A percentile compares a stretch with the other conserved stretches of the same genome.
These are phyloP conservation scores for Thalassiosira tumida DNA, from an alignment of 352 stramenopile species.

Conservation along the genomic window DNA sequence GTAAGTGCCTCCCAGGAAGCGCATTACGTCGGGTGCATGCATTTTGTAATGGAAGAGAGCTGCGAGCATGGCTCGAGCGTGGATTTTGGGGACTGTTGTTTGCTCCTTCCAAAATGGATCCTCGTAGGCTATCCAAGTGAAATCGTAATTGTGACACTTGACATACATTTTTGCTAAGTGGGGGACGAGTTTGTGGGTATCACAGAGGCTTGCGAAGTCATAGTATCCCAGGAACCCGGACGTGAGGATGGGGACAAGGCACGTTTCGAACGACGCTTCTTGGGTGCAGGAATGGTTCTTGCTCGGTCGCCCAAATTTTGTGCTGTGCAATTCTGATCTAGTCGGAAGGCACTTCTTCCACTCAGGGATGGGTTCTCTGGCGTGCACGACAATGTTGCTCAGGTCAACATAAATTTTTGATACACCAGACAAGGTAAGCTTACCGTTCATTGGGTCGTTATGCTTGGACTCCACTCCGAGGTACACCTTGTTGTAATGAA, in stretches of 20 bases:
- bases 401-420: neutral
- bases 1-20: neutral
- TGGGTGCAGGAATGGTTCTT: neutral
- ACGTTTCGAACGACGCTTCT: neutral
- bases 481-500: neutral
- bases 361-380: neutral
- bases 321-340: constrained; percentile 8
- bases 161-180: neutral
- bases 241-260: neutral
- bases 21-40: neutral
- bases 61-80: neutral
- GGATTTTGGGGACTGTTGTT: neutral
- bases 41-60: neutral
- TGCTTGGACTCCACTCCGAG: neutral
- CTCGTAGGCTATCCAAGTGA: neutral
- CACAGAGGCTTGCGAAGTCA: neutral
- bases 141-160: neutral
- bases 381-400: neutral
- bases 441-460: neutral
- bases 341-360: neutral
- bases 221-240: neutral
- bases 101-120: neutral
- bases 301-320: neutral
- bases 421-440: neutral
- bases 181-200: neutral